Base-by-base conservation (phyloP, 2,329 filamentous ascomycete genomes). In the Emmonsiellopsis sp. region DNA sequence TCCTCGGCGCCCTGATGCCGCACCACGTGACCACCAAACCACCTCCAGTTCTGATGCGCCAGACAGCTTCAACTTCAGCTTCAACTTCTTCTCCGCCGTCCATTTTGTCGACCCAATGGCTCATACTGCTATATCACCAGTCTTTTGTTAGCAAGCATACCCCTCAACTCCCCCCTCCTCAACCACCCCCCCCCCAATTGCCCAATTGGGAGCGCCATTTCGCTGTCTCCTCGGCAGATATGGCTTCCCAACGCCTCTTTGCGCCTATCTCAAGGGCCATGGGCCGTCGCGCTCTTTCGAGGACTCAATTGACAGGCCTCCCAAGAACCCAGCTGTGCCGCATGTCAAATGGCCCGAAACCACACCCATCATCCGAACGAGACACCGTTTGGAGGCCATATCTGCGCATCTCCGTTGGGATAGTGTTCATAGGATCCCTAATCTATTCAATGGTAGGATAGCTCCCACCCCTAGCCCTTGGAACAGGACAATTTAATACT, bases 381-480 rank as follows among this genome's bases (percentile, higher is more conserved):
- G 68, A 69, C 48, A 67, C 64, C 14, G 72, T 76, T 40, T 71
- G 68, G 64, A 63, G 69, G 49, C 75, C 75, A 8, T 77, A 75
- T 58, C 65, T 76, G 40, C 72, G 74, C 53, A 67, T 79, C 21
- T 69, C 72, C 6, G 58, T 78, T 56, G 77, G 76, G 10, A 61
- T 76, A 48, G 71, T 77, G 10, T 74, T 78, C 58, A 71, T 77
- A 57, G 68, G 70, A 50, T 68, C 71, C 51, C 60, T 78, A 34
- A 69, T 78, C 37, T 78, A 78, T 62, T 76, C 73, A 45, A 78
- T 78, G 75, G 74, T 77, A 71, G 14, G 36, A 9, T n/a, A 14
- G 17, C n/a, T 17, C 8, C n/a, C 13, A 42, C 14, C 10, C 5
- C 31, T 34, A 17, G 3, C 3, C 32, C 9, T 7, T 34, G 14